A percentile compares a stretch with the other conserved stretches of the same genome.
These are phyloP conservation scores for Drosera capensis DNA, from an alignment of 148 eudicot species.

Conservation along the genomic window DNA sequence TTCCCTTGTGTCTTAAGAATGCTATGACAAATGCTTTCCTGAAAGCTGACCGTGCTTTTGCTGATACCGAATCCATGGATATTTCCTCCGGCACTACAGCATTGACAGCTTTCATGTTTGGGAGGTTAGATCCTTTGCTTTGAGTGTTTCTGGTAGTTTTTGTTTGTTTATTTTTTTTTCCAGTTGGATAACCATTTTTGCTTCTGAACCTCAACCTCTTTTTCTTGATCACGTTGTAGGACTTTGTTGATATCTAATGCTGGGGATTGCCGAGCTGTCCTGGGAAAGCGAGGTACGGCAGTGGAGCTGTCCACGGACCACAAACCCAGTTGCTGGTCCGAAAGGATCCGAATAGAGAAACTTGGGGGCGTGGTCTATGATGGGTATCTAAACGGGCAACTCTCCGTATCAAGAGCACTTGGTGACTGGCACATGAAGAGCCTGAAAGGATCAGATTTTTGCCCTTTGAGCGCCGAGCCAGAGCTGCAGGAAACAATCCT, in stretches of 20 bases:
- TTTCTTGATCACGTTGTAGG: constrained; percentile 2
- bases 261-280: constrained; percentile 67
- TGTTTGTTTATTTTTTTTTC: not conserved
- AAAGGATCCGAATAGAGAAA: constrained; percentile 25
- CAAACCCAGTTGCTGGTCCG: constrained; percentile 21
- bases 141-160: not conserved
- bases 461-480: constrained; percentile 40
- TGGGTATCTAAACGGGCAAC: constrained; percentile 40
- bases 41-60: constrained; percentile 34
- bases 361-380: constrained; percentile 29
- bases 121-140: constrained; percentile 7
- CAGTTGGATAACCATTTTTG: not conserved
- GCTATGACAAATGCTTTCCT: constrained; percentile 25
- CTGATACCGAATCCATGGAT: constrained; percentile 20
- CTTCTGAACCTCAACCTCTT: not conserved
- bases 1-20: constrained; percentile 28
- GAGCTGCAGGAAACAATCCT: constrained; percentile 21
- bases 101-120: constrained; percentile 38
- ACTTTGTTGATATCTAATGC: constrained; percentile 41
- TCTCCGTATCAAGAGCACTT: constrained; percentile 40
- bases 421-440: constrained; percentile 53
- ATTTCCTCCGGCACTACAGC: constrained; percentile 48
- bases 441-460: constrained; percentile 13
- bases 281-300: constrained; percentile 38
- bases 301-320: constrained; percentile 42